Evolutionary conservation across 2,329 filamentous ascomycete species (phyloP), one percentile per base, ranked within the genome.

Genomic region (Cercospora sp.): DNA sequence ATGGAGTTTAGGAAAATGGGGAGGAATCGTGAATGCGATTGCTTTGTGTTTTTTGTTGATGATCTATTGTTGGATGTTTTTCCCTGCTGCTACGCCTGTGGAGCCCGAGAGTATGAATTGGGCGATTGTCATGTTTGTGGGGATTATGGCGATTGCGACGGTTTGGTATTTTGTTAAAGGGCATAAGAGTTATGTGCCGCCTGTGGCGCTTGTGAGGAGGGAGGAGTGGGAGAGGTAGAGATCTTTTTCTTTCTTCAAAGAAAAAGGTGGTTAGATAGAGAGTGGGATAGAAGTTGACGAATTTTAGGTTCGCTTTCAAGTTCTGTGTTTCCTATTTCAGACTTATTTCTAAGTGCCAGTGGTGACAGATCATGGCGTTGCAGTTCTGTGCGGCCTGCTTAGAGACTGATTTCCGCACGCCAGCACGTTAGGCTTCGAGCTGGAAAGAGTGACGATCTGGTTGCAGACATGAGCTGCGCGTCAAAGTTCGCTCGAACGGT

Each of bases 31-130:
- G n/a, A 69, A 69, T 26, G 36, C 59, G 3, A 57, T 66, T 33
- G 63, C 66, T 6, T 20, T 67, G 42, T 59, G 55, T n/a, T 67
- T 57, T 55, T 39, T 58, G 18, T 31, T 64, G 20, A 42, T 60
- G 53, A 59, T 67, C 18, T 64, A 64, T 31, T 57, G 67, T 18
- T 69, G 60, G 62, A 55, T 64, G n/a, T 63, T 63, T 5, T 67
- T 72, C 23, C 70, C 70, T 8, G 60, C 59, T 28, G 63, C 64
- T n/a, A 59, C 64, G 42, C 72, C 77, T 1, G 80, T 83, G 1
- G 70, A 67, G 3, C 70, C 78, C 2, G 71, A 73, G 28, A 79
- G 75, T 0, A 83, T 86, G 78, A 86, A 86, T 72, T 86, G 83
- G 83, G 81, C 80, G 42, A 75, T 79, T 12, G 77, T 83, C 13